These are phyloP conservation scores for Vaccinium vitisidaea DNA, from an alignment of 148 eudicot species.

Conservation along the genomic window DNA sequence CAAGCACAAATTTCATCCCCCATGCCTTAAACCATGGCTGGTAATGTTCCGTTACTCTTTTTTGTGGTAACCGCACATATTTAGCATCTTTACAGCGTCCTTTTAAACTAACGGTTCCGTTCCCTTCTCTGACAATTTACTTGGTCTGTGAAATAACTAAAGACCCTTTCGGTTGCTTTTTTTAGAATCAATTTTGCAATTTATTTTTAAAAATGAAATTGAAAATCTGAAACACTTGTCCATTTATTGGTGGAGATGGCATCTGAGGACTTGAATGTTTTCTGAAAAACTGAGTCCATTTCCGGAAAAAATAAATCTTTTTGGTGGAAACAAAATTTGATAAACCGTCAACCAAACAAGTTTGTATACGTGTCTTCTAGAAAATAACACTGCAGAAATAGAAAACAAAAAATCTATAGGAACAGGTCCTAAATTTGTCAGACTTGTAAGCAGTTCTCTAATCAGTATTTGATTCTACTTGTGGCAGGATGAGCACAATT, in stretches of 20 bases:
- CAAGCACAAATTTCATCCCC: conserved; percentile 83
- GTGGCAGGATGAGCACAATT: conserved; percentile 76
- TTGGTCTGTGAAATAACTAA: not conserved
- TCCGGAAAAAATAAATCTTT: not conserved
- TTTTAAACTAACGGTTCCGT: not conserved
- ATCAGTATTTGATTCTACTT: not conserved
- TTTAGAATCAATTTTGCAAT: not conserved
- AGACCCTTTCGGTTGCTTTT: not conserved
- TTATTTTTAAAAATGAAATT: not conserved
- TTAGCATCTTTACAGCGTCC: not conserved
- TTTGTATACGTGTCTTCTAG: too few relatives aligned
- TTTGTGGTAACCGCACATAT: not conserved
- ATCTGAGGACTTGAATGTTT: not conserved
- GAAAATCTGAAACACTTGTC: not conserved
- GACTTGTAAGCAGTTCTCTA: not conserved
- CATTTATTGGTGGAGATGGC: not conserved
- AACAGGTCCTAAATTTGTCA: not conserved
- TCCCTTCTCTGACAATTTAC: not conserved
- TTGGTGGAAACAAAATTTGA: not conserved
- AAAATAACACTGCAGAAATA: not conserved
- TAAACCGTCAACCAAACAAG: not conserved
- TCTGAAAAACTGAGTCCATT: not conserved
- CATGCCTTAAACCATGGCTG: conserved; percentile 95
- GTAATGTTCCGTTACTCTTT: conserved; percentile 20
- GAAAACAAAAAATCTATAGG: not conserved